Evolutionary conservation across 2,329 filamentous ascomycete species (phyloP).

Genomic region (Apiospora saccharicola): DNA sequence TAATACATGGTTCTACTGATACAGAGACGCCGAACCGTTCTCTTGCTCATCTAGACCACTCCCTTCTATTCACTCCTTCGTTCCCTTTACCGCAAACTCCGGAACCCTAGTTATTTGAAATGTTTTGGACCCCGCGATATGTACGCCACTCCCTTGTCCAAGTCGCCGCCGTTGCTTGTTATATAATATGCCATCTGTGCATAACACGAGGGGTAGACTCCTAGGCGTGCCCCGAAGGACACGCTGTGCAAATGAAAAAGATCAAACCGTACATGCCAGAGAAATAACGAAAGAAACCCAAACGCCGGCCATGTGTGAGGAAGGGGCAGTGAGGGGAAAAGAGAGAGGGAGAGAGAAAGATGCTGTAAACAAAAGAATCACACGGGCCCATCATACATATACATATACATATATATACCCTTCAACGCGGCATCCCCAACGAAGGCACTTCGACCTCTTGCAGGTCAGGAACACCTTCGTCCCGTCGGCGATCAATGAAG

Average conservation of each 20-base stretch:
- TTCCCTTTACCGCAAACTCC: slow-evolving; percentile 2
- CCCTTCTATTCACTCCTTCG: neutral
- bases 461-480: slow-evolving; percentile 73
- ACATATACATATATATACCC: neutral
- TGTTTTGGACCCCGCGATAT: neutral
- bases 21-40: neutral
- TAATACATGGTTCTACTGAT: slow-evolving; percentile 16
- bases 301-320: slow-evolving; percentile 11
- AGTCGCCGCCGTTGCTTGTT: neutral
- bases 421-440: slow-evolving; percentile 48
- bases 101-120: neutral
- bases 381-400: neutral
- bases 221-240: neutral
- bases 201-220: neutral
- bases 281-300: neutral
- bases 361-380: neutral
- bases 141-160: neutral
- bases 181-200: slow-evolving; percentile 10
- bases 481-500: slow-evolving; percentile 78
- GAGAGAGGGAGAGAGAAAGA: neutral
- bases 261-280: neutral
- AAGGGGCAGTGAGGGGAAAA: neutral
- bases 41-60: neutral
- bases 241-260: neutral
- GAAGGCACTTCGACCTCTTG: slow-evolving; percentile 74